Conservation (phyloP, 108 stramenopile species). For the Skeletonema potamos region DNA sequence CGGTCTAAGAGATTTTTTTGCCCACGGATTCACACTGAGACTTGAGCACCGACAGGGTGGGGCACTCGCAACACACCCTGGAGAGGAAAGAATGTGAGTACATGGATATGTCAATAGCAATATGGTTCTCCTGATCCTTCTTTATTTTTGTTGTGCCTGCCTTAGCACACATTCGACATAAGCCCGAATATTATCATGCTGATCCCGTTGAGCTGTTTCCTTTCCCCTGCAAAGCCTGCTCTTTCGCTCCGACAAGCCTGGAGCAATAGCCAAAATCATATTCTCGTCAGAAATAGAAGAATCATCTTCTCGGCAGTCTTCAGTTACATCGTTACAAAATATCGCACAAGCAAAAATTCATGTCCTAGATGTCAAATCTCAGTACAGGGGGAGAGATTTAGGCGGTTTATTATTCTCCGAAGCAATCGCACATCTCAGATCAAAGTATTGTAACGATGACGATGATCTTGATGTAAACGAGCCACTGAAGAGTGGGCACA, state of each 20-base stretch:
- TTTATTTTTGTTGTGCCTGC: too few species aligned
- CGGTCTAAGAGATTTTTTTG: background rate
- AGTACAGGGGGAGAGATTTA: slow-evolving; percentile 60
- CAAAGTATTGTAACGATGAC: slow-evolving; percentile 31
- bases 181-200: too few species aligned
- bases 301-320: background rate
- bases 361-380: slow-evolving; percentile 57
- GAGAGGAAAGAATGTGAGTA: slow-evolving; percentile 49
- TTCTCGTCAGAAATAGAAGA: slow-evolving; percentile 44
- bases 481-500: background rate
- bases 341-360: slow-evolving; percentile 57
- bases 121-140: too few species aligned
- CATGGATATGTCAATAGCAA: too few species aligned
- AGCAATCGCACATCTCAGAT: slow-evolving; percentile 46
- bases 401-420: slow-evolving; percentile 63
- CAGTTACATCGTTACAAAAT: background rate
- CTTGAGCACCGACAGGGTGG: slow-evolving; percentile 59
- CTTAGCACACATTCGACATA: background rate
- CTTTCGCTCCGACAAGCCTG: slow-evolving; percentile 59
- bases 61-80: slow-evolving; percentile 33
- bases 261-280: slow-evolving; percentile 67
- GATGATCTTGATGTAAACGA: background rate
- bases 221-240: slow-evolving; percentile 39
- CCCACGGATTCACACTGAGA: slow-evolving; percentile 38
- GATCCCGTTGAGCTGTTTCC: background rate